Percentiles rank a stretch among this genome's conserved stretches.
Evolutionary conservation across 139 green algal species (phyloP).

Genomic region (Chlorella sp.): DNA sequence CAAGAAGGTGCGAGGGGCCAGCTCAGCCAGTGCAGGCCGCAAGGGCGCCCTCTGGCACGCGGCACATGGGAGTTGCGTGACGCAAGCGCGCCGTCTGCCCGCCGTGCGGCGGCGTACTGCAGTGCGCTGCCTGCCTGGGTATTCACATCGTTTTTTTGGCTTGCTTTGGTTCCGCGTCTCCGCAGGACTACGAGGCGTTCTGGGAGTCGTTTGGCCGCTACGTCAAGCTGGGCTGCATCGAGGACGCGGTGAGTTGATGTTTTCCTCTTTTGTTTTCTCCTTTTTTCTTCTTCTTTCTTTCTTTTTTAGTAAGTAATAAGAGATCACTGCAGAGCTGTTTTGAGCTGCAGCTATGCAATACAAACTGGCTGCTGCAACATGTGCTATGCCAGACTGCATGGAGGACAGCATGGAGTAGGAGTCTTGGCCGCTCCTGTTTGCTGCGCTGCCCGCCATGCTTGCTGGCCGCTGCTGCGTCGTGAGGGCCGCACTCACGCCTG

Average conservation of each 20-base stretch:
- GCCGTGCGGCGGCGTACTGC: too few species aligned
- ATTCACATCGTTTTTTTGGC: background rate
- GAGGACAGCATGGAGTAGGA: too few species aligned
- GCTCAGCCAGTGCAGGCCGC: background rate
- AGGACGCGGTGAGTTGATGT: constrained; percentile 72
- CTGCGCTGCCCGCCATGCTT: too few species aligned
- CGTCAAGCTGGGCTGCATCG: constrained; percentile 89
- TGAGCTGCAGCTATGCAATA: too few species aligned
- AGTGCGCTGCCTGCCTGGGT: background rate
- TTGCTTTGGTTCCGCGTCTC: background rate
- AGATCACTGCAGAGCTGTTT: background rate
- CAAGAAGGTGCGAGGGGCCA: constrained; percentile 54
- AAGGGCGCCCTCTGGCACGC: too few species aligned
- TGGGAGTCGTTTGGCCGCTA: constrained; percentile 91
- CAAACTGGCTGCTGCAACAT: too few species aligned
- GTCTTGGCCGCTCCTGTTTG: too few species aligned
- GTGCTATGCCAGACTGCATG: too few species aligned
- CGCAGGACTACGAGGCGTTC: constrained; percentile 73
- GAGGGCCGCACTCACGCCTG: too few species aligned
- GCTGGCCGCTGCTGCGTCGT: too few species aligned
- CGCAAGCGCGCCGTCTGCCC: too few species aligned
- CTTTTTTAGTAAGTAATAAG: background rate
- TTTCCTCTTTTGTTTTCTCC: background rate
- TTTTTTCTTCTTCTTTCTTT: background rate
- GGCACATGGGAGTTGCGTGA: too few species aligned